phyloP scores from a whole-genome alignment of 23 red algal species.

The Gracilaria caudata region DNA sequence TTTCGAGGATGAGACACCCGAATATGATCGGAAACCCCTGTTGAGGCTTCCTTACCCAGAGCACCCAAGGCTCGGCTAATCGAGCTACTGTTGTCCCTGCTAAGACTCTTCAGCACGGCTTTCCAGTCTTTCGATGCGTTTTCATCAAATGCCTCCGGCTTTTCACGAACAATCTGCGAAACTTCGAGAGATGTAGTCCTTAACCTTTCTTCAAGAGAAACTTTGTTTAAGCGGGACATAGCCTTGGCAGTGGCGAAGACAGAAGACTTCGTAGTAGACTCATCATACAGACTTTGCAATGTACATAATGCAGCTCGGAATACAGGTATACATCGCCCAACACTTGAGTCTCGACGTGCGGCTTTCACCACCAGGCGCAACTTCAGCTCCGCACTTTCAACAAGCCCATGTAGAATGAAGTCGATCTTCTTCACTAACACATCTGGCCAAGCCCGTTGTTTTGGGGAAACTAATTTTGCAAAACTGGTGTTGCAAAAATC shows the following conservation, averaged over 20 bases:
- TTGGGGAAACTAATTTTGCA: slow-evolving; percentile 25
- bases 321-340: not conserved
- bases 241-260: slow-evolving; percentile 15
- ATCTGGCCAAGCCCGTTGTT: slow-evolving; percentile 20
- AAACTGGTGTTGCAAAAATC: slow-evolving; percentile 32
- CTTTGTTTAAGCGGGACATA: slow-evolving; percentile 23
- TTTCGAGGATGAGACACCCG: slow-evolving; percentile 36
- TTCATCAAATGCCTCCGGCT: not conserved
- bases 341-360: not conserved
- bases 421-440: slow-evolving; percentile 37
- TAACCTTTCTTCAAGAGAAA: slow-evolving; percentile 15
- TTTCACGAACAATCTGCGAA: slow-evolving; percentile 30
- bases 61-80: slow-evolving; percentile 3
- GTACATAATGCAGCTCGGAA: slow-evolving; percentile 8
- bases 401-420: slow-evolving; percentile 21
- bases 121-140: not conserved
- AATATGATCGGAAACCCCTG: slow-evolving; percentile 9
- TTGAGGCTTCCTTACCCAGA: slow-evolving; percentile 1
- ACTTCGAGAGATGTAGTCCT: slow-evolving; percentile 23
- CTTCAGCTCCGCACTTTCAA: slow-evolving; percentile 18
- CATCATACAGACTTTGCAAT: slow-evolving; percentile 15
- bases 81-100: not conserved
- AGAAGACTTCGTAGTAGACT: slow-evolving; percentile 12
- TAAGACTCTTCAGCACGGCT: not conserved
- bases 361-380: slow-evolving; percentile 4